Conservation (phyloP, 768 basidiomycete genomes). For the Pisolithus orientalis region DNA sequence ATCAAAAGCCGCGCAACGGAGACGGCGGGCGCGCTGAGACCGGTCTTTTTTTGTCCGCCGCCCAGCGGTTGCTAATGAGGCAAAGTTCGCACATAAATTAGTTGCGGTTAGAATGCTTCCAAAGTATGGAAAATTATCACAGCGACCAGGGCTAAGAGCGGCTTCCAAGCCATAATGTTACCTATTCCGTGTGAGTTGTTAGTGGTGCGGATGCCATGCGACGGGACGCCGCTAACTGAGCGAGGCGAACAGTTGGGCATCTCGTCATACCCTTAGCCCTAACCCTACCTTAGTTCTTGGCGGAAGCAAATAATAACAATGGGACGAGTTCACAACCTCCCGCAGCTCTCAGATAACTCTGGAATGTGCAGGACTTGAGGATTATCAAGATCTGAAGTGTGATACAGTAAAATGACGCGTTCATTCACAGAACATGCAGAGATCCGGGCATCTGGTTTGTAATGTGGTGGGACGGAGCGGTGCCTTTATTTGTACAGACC, state of each 20-base stretch:
- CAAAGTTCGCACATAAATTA: not conserved
- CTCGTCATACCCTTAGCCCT: slow-evolving; percentile 22
- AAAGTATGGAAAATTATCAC: not conserved
- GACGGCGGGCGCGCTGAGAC: not conserved
- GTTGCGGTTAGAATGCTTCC: not conserved
- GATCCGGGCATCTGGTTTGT: not conserved
- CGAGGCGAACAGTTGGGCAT: slow-evolving; percentile 1
- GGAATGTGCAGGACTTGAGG: no score
- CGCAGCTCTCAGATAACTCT: no score
- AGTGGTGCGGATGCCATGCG: slow-evolving; percentile 1
- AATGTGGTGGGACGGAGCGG: slow-evolving; percentile 6
- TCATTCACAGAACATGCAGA: not conserved
- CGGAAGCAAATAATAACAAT: not conserved
- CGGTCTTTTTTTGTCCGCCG: not conserved
- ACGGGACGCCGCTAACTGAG: not conserved
- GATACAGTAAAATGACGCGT: not conserved
- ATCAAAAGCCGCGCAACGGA: not conserved
- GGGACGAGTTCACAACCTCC: no score
- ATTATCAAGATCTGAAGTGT: no score
- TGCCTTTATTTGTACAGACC: slow-evolving; percentile 25
- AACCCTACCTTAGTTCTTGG: slow-evolving; percentile 18
- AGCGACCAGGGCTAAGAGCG: not conserved
- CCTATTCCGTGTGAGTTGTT: not conserved
- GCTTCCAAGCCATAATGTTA: not conserved
- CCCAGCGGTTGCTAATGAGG: not conserved